phyloP scores from a whole-genome alignment of 2,329 filamentous ascomycete species.

The Fusarium siculi region DNA sequence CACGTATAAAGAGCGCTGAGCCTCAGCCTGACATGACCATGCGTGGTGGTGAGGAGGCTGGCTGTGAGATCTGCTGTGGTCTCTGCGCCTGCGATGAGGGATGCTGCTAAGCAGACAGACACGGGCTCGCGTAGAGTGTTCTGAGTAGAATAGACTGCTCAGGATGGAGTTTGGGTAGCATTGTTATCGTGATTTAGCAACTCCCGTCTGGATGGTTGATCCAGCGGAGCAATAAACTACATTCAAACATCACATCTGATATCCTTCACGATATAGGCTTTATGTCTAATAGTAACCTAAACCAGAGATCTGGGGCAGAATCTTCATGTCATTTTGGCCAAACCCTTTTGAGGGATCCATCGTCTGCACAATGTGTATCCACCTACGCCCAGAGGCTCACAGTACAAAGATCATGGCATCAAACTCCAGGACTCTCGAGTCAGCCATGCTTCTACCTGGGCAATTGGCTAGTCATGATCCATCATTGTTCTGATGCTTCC shows the following conservation, averaged over 20 bases:
- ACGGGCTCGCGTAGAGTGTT: neutral
- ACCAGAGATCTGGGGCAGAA: neutral
- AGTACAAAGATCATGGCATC: neutral
- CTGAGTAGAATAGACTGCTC: neutral
- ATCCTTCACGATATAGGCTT: neutral
- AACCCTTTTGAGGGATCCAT: neutral
- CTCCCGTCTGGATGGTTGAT: neutral
- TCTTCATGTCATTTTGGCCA: neutral
- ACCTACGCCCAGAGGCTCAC: neutral
- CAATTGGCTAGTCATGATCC: neutral
- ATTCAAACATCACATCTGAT: neutral
- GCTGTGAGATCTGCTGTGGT: conserved; percentile 59
- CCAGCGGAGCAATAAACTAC: conserved; percentile 8
- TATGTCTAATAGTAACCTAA: conserved; percentile 1
- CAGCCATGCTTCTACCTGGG: neutral
- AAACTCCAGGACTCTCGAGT: too few species aligned
- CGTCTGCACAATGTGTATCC: neutral
- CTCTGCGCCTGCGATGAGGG: conserved; percentile 57
- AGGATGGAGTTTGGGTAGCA: conserved; percentile 27
- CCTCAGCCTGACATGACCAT: conserved; percentile 57
- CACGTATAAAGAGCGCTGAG: conserved; percentile 47
- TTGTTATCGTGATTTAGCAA: conserved; percentile 19
- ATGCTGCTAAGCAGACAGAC: conserved; percentile 50
- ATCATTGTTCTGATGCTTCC: neutral
- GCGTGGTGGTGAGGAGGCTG: conserved; percentile 58